These are phyloP conservation scores for Camillea tinctor DNA, from an alignment of 2,329 filamentous ascomycete genomes.

Conservation along the genomic window DNA sequence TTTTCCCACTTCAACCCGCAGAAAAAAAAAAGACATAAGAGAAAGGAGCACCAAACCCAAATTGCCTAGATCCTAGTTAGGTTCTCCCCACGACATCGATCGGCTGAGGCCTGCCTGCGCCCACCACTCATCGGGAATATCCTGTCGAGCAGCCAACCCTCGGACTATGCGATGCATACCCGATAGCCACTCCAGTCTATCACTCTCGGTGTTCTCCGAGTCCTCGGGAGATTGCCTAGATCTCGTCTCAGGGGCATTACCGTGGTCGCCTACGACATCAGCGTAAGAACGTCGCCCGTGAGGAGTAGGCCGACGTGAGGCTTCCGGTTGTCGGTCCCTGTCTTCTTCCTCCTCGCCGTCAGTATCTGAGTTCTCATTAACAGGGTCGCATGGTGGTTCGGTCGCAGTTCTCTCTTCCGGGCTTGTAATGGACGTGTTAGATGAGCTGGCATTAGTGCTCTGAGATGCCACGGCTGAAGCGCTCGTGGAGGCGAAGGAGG, in stretches of 20 bases:
- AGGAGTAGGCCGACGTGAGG: slow-evolving; percentile 9
- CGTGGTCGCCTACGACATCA: slow-evolving; percentile 44
- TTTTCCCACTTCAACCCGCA: neutral
- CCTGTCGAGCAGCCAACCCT: slow-evolving; percentile 65
- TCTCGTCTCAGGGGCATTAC: slow-evolving; percentile 4
- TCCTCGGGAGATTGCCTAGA: slow-evolving; percentile 10
- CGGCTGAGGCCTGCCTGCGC: slow-evolving; percentile 65
- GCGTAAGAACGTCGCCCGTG: slow-evolving; percentile 35
- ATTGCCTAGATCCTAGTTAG: slow-evolving; percentile 1
- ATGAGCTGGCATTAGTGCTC: slow-evolving; percentile 41
- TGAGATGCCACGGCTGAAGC: slow-evolving; percentile 46
- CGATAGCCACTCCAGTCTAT: slow-evolving; percentile 43
- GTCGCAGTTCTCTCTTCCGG: slow-evolving; percentile 36
- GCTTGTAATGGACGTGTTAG: slow-evolving; percentile 45
- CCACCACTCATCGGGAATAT: slow-evolving; percentile 85
- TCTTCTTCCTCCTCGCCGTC: slow-evolving; percentile 49
- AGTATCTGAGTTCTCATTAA: slow-evolving; percentile 54
- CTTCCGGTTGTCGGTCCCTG: slow-evolving; percentile 7
- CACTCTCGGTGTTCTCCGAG: slow-evolving; percentile 13
- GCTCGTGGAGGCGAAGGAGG: slow-evolving; percentile 75
- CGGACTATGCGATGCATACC: slow-evolving; percentile 73
- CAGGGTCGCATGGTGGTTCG: slow-evolving; percentile 50
- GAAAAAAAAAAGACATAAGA: neutral
- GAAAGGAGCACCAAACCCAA: too few relatives aligned
- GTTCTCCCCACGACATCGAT: slow-evolving; percentile 46